phyloP scores from a whole-genome alignment of 176 grass and related monocot genomes.

The Avena eriantha region DNA sequence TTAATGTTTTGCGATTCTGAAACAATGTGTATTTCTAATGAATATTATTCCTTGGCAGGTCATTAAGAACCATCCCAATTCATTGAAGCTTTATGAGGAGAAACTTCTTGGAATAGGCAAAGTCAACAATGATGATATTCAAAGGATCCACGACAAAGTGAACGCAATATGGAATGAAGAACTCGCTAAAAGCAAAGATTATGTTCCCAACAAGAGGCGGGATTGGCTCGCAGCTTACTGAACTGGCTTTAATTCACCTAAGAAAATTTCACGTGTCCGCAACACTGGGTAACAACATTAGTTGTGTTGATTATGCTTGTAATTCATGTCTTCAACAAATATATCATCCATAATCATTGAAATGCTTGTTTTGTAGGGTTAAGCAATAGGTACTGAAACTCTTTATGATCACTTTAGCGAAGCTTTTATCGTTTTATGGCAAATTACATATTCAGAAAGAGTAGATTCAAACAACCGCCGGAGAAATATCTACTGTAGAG shows the following conservation, averaged over 20 bases:
- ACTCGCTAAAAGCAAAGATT: constrained; percentile 87
- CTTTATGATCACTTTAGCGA: no score
- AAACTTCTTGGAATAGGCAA: constrained; percentile 72
- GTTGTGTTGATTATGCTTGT: constrained; percentile 29
- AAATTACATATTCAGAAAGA: no score
- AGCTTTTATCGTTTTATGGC: no score
- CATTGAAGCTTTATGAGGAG: constrained; percentile 77
- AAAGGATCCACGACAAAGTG: constrained; percentile 78
- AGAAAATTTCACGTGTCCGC: constrained; percentile 88
- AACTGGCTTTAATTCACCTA: constrained; percentile 89
- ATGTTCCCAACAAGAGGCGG: constrained; percentile 72
- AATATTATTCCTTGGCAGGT: constrained; percentile 59
- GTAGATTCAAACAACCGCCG: no score
- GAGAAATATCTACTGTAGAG: no score
- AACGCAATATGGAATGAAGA: constrained; percentile 85
- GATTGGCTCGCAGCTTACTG: constrained; percentile 98
- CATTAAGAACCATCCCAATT: constrained; percentile 85
- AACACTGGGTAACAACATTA: constrained; percentile 76
- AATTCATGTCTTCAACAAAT: constrained; percentile 31
- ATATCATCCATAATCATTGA: neutral
- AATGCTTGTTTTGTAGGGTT: constrained; percentile 59
- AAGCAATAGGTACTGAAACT: constrained; percentile 88
- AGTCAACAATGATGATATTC: constrained; percentile 66
- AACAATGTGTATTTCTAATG: neutral
- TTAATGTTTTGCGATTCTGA: constrained; percentile 23